phyloP scores from a whole-genome alignment of 257 asterid genomes.

The Nicotiana tomentosiformis region DNA sequence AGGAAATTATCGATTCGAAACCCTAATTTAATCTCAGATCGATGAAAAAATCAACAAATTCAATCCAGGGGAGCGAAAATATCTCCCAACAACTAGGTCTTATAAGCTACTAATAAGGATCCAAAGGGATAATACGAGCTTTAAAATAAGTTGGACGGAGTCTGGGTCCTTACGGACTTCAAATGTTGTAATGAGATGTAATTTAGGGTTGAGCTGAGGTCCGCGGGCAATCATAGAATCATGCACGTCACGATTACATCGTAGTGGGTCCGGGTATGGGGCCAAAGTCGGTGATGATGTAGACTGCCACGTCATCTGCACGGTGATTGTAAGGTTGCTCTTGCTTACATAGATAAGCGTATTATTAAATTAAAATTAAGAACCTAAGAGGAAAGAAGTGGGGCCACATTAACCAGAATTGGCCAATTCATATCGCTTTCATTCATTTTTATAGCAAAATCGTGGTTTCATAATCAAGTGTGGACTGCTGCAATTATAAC shows the following conservation, averaged over 20 bases:
- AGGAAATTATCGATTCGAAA: not conserved
- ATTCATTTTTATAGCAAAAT: too few species aligned
- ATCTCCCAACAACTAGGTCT: not conserved
- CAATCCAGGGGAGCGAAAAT: not conserved
- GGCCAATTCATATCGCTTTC: too few species aligned
- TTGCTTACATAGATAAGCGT: not conserved
- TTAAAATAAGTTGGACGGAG: not conserved
- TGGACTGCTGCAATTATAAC: too few species aligned
- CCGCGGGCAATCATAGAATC: conserved; percentile 22
- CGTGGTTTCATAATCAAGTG: too few species aligned
- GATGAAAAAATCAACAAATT: not conserved
- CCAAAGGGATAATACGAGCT: not conserved
- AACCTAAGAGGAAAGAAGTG: too few species aligned
- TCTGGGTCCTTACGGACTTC: conserved; percentile 14
- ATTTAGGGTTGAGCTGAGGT: conserved; percentile 21
- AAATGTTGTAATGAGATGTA: conserved; percentile 12
- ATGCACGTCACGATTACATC: not conserved
- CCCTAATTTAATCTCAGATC: not conserved
- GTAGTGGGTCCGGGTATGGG: not conserved
- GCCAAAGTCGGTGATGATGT: not conserved
- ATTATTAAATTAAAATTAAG: too few species aligned
- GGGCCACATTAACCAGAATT: too few species aligned
- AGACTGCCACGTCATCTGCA: not conserved
- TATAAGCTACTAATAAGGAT: not conserved
- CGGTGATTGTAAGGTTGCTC: not conserved